A percentile compares a stretch with the other conserved stretches of the same genome.
Conservation (phyloP, 2,329 filamentous ascomycete species). For the Chaetomiaceae sp. region DNA sequence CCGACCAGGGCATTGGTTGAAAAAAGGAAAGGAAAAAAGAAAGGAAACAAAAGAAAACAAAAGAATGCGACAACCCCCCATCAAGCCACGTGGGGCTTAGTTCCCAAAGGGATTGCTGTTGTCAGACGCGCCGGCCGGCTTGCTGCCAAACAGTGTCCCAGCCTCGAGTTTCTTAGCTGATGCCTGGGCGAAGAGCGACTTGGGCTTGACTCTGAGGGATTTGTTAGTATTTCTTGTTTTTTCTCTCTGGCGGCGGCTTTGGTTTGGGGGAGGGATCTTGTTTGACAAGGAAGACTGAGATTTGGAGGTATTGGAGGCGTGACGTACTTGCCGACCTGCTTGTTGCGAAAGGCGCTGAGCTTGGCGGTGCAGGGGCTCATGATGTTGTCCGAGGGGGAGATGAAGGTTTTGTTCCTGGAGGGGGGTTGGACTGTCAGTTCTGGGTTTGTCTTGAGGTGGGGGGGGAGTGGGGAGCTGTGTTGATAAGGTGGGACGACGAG, state of each 20-base stretch:
- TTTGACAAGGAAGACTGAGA: background rate
- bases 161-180: constrained; percentile 57
- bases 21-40: background rate
- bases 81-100: too few relatives aligned
- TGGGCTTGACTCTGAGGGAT: constrained; percentile 54
- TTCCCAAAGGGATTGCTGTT: constrained; percentile 8
- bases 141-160: constrained; percentile 33
- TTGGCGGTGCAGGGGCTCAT: constrained; percentile 84
- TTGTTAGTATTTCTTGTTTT: background rate
- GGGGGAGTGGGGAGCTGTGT: too few relatives aligned
- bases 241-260: too few relatives aligned
- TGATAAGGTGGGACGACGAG: too few relatives aligned
- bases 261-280: background rate
- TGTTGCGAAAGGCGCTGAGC: constrained; percentile 73
- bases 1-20: too few relatives aligned
- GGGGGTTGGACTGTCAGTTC: background rate
- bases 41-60: background rate
- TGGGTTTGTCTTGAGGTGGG: background rate
- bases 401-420: constrained; percentile 47
- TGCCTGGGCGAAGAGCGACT: constrained; percentile 62
- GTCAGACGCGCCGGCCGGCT: constrained; percentile 17
- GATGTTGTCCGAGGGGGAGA: constrained; percentile 84
- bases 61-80: too few relatives aligned
- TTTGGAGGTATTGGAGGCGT: too few relatives aligned
- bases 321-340: constrained; percentile 71